Evolutionary conservation across 208 protist genomes (phyloP).

Genomic region (Herpetomonas tarakana): DNA sequence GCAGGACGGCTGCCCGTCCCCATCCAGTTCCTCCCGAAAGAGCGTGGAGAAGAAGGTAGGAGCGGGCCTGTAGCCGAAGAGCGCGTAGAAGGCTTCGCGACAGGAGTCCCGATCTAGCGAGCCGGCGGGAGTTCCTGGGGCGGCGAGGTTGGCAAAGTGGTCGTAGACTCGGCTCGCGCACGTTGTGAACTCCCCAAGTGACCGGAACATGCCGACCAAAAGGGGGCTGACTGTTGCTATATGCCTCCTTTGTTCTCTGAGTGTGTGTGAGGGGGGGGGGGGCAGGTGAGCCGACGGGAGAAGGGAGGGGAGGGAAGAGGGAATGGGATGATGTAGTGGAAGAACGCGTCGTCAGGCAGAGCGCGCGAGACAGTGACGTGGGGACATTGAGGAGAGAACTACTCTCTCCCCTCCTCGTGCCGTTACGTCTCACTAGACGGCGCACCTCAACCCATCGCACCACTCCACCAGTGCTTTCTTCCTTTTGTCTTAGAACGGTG

Average conservation of each 20-base stretch:
- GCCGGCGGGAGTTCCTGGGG: not conserved
- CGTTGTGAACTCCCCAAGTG: conserved; percentile 34
- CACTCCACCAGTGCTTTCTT: too few species aligned
- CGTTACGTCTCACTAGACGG: too few species aligned
- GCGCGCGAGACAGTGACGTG: too few species aligned
- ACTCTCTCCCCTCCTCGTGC: too few species aligned
- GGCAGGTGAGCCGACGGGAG: not conserved
- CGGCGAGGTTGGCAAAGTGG: conserved; percentile 7
- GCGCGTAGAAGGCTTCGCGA: conserved; percentile 17
- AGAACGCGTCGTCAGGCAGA: too few species aligned
- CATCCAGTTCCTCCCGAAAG: not conserved
- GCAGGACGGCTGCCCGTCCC: not conserved
- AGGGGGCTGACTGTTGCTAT: too few species aligned
- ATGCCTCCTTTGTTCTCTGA: too few species aligned
- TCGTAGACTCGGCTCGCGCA: conserved; percentile 47
- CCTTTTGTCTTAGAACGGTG: too few species aligned
- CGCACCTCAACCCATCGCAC: too few species aligned
- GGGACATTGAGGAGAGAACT: too few species aligned
- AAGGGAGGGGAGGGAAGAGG: not conserved
- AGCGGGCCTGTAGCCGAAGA: conserved; percentile 23
- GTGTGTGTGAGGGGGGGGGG: too few species aligned
- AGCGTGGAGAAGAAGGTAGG: conserved; percentile 10
- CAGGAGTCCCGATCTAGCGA: conserved; percentile 12
- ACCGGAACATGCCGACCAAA: conserved; percentile 40
- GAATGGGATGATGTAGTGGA: not conserved